Percentiles rank a stretch among this genome's conserved stretches.
Evolutionary conservation across 805 yeast genomes (phyloP).

Genomic region (Saccharomycopsis fibuligera): DNA sequence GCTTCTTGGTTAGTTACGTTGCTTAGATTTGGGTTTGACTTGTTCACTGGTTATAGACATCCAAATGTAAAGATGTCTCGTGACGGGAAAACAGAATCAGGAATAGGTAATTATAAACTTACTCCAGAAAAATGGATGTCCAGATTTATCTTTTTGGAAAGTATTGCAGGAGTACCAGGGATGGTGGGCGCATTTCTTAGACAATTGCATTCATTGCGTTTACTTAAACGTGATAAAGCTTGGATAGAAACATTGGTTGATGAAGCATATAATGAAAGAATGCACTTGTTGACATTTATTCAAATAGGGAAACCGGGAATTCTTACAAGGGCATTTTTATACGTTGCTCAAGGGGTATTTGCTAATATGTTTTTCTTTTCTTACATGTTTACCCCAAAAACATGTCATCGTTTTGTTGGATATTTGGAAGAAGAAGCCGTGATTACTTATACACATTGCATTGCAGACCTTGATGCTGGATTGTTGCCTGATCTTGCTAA

Average conservation of each 20-base stretch:
- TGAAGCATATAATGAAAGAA: conserved; percentile 74
- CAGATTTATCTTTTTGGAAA: conserved; percentile 56
- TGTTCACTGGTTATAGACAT: conserved; percentile 58
- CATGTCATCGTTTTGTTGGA: conserved; percentile 73
- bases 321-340: conserved; percentile 48
- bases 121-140: conserved; percentile 60
- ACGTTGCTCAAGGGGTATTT: conserved; percentile 65
- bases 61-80: conserved; percentile 32
- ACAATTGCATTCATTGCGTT: conserved; percentile 57
- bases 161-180: conserved; percentile 78
- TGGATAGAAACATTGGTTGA: conserved; percentile 70
- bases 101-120: conserved; percentile 41
- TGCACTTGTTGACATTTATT: conserved; percentile 67
- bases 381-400: conserved; percentile 52
- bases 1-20: conserved; percentile 42
- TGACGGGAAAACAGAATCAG: conserved; percentile 29
- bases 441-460: conserved; percentile 55
- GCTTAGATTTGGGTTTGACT: conserved; percentile 49
- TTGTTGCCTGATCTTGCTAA: conserved; percentile 42
- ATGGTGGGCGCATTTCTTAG: conserved; percentile 68
- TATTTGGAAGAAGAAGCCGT: conserved; percentile 76
- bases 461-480: conserved; percentile 46
- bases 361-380: conserved; percentile 56
- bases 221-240: conserved; percentile 60
- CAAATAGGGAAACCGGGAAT: conserved; percentile 57